These are phyloP conservation scores for Aechmea fasciata DNA, from an alignment of 176 grass and related monocot species.

Conservation along the genomic window DNA sequence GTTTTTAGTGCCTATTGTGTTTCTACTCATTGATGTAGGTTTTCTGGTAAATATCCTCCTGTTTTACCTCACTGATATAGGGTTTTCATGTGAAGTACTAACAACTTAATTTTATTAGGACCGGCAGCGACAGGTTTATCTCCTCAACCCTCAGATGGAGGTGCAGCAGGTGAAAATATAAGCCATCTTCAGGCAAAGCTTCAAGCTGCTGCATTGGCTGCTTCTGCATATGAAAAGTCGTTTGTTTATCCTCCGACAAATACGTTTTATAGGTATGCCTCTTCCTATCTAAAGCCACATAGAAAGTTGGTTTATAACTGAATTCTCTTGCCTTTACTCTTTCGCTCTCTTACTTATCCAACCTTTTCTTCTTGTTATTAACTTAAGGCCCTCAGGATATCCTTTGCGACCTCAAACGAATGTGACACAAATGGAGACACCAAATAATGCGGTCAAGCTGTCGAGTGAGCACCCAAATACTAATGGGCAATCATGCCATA, in stretches of 20 bases:
- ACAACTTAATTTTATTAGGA: constrained; percentile 16
- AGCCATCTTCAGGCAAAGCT: constrained; percentile 44
- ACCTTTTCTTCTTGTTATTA: not conserved
- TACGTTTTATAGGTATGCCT: constrained; percentile 26
- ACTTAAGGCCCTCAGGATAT: constrained; percentile 11
- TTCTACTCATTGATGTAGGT: too few species aligned
- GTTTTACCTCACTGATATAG: not conserved
- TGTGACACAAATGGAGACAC: not conserved
- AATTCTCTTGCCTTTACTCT: not conserved
- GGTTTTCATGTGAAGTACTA: not conserved
- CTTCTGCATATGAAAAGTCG: constrained; percentile 64
- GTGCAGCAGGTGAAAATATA: constrained; percentile 30
- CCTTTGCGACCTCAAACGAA: not conserved
- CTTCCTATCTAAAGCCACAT: not conserved
- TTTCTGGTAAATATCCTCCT: too few species aligned
- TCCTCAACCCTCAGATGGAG: constrained; percentile 21
- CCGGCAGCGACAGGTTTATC: constrained; percentile 28
- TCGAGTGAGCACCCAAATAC: not conserved
- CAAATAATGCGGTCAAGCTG: not conserved
- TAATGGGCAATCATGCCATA: not conserved
- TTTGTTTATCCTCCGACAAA: constrained; percentile 52
- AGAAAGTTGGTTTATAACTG: not conserved
- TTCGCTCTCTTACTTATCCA: not conserved
- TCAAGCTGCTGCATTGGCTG: constrained; percentile 61
- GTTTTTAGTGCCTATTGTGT: too few species aligned